phyloP scores from a whole-genome alignment of 257 asterid species.

The Anisodus tanguticus region DNA sequence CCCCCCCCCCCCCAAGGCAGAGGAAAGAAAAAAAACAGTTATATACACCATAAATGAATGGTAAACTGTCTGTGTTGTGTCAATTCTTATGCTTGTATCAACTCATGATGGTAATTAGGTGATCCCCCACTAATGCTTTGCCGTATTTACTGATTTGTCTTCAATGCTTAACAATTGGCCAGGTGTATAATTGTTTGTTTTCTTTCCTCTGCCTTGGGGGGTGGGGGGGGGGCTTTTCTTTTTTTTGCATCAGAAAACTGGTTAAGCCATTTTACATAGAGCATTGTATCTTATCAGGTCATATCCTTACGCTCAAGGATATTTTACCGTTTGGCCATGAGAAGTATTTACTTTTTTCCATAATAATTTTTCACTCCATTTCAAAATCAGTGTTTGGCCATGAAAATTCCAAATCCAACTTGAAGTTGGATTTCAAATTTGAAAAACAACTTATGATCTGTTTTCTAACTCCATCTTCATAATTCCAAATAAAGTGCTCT shows the following conservation, averaged over 20 bases:
- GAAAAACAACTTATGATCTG: no score
- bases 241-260: neutral
- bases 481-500: no score
- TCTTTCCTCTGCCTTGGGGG: neutral
- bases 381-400: no score
- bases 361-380: no score
- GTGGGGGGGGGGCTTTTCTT: neutral
- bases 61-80: neutral
- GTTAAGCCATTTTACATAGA: neutral
- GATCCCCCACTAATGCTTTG: neutral
- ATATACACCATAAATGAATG: neutral
- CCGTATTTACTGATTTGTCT: neutral
- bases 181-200: neutral
- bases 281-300: constrained; percentile 1
- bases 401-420: no score
- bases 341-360: no score
- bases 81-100: neutral
- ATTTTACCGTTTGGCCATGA: no score
- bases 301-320: neutral
- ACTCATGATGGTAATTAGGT: neutral
- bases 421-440: no score
- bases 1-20: no score
- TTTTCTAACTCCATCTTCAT: no score
- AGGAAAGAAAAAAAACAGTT: no score
- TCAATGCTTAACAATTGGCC: neutral